Evolutionary conservation across 1,284 basidiomycete genomes (phyloP).

Genomic region (Neolentinus lepideus): DNA sequence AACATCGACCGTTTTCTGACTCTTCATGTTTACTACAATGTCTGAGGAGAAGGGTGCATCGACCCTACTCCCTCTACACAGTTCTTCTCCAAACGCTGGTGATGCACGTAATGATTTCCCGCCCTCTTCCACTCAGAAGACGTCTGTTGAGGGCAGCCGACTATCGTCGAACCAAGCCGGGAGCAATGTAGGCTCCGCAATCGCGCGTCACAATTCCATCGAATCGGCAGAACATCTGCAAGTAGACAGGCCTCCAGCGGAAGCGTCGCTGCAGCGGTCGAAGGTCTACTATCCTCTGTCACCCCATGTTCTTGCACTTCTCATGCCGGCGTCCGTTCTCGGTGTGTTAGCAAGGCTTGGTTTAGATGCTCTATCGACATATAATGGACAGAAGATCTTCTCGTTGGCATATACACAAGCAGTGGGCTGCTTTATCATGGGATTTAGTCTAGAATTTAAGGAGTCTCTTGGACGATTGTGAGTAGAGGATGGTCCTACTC

Average conservation of each 20-base stretch:
- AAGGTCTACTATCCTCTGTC: slow-evolving; percentile 55
- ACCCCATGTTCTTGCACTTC: slow-evolving; percentile 56
- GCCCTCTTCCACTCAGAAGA: neutral
- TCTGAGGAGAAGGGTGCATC: neutral
- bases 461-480: slow-evolving; percentile 70
- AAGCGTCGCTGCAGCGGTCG: slow-evolving; percentile 31
- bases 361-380: slow-evolving; percentile 61
- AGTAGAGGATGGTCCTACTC: slow-evolving; percentile 23
- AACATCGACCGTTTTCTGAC: neutral
- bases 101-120: neutral
- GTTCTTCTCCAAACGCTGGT: neutral
- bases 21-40: neutral
- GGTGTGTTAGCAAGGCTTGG: slow-evolving; percentile 78
- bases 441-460: slow-evolving; percentile 63
- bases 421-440: slow-evolving; percentile 91
- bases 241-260: slow-evolving; percentile 46
- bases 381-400: slow-evolving; percentile 74
- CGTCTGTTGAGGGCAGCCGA: neutral
- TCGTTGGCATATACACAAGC: slow-evolving; percentile 85
- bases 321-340: slow-evolving; percentile 73
- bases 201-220: slow-evolving; percentile 28
- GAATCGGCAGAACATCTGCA: slow-evolving; percentile 33
- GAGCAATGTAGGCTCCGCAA: slow-evolving; percentile 24
- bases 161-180: slow-evolving; percentile 3
- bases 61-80: neutral